Evolutionary conservation across 2,329 filamentous ascomycete species (phyloP), one percentile per base, ranked within the genome.

Genomic region (Aspergillus fijiensis): DNA sequence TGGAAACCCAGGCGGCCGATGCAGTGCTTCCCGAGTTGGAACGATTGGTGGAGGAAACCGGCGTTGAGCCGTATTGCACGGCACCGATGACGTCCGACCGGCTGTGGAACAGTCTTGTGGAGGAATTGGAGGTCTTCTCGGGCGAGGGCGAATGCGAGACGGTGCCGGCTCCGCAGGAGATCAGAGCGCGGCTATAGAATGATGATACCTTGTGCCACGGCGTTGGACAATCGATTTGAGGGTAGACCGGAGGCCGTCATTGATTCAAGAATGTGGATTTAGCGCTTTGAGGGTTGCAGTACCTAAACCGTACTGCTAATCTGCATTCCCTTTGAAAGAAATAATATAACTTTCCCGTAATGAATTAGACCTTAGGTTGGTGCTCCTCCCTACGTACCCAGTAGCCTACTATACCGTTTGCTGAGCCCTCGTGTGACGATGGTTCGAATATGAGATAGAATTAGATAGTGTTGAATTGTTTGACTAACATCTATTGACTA

Each of bases 41-140:
- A 2, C 19, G 47, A 3, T 27, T 66, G 3, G 21, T 65, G 4
- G 31, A 62, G 14, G 31, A 57, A 4, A 58, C 60, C 4, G 60
- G 58, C 1, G 51, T 54, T 2, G 48, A 63, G 19, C 33, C 54
- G 5, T 65, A 66, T 45, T 49, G 58, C 48, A 59, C 52, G 49
- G 65, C 63, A 6, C 65, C 66, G 6, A 65, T 68, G 58, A 19
- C 51, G 5, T 67, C 65, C 7, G 14, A 58, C 19, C 9, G 16
- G 1, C 11, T 49, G 5, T 67, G 63, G 63, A 33, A 61, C n/a
- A 57, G 10, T 12, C 60, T 58, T 49, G 52, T 64, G 19, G 31
- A 14, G n/a, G 53, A 52, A 7, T 49, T 65, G 21, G 61, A 62
- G 55, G 39, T 19, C 4, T 60, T 52, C 25, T 23, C n/a, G 2